Conservation (phyloP, 179 eudicot genomes). For the Gypsophila paniculata region DNA sequence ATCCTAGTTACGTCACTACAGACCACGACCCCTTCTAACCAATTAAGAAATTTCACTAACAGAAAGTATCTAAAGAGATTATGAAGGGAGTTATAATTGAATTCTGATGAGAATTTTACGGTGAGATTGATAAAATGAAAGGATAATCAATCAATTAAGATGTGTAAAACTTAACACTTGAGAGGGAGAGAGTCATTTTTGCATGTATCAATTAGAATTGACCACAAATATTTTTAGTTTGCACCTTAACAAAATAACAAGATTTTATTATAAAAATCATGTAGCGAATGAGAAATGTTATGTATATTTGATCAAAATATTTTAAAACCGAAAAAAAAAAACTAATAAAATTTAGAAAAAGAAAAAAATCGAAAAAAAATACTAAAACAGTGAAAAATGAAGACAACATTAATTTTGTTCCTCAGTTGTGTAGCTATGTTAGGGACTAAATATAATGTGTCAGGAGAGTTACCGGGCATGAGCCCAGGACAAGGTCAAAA, state of each 20-base stretch:
- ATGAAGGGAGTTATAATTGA: background rate
- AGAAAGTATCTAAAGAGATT: too few relatives aligned
- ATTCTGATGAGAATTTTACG: background rate
- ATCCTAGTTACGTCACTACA: too few relatives aligned
- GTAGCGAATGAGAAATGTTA: too few relatives aligned
- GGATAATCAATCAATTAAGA: background rate
- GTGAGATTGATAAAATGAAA: background rate
- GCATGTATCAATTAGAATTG: background rate
- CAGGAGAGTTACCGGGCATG: background rate
- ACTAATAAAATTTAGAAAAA: background rate
- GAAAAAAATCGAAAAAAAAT: background rate
- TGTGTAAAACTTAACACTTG: background rate
- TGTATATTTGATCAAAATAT: background rate
- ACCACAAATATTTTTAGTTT: background rate
- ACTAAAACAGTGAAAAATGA: background rate
- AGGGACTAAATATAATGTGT: background rate
- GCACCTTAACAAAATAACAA: background rate
- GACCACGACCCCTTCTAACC: too few relatives aligned
- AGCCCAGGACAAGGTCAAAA: background rate
- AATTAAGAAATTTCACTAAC: too few relatives aligned
- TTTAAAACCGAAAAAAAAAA: background rate
- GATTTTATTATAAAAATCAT: background rate
- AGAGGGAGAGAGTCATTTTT: background rate
- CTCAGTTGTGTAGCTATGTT: background rate
- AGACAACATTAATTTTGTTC: background rate